Conservation (phyloP, 495 filamentous ascomycete genomes). For the Saxophila tyrrhenica region DNA sequence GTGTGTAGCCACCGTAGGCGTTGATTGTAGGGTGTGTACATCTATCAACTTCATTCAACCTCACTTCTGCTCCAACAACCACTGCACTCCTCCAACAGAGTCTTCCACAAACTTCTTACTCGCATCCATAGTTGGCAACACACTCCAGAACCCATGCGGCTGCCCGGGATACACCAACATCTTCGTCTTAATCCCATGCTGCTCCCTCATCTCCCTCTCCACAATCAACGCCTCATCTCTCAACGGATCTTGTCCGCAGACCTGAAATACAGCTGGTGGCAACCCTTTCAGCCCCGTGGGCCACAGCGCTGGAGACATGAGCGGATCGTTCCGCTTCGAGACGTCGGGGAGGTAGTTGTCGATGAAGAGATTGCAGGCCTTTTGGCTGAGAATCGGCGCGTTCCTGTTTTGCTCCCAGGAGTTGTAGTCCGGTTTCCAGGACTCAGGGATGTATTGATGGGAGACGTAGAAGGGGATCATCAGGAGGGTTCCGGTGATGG, state of each 20-base stretch:
- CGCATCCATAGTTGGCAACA: slow-evolving; percentile 20
- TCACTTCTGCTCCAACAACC: slow-evolving; percentile 19
- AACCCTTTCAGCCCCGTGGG: slow-evolving; percentile 18
- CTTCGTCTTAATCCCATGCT: slow-evolving; percentile 30
- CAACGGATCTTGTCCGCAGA: slow-evolving; percentile 29
- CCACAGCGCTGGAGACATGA: slow-evolving; percentile 12
- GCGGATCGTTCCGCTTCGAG: slow-evolving; percentile 6
- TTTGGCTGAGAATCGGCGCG: slow-evolving; percentile 16
- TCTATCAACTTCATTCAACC: no score
- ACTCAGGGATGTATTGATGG: slow-evolving; percentile 18
- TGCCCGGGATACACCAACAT: slow-evolving; percentile 35
- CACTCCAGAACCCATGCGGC: slow-evolving; percentile 33
- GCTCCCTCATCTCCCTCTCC: slow-evolving; percentile 21
- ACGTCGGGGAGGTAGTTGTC: slow-evolving; percentile 7
- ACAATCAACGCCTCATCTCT: slow-evolving; percentile 28
- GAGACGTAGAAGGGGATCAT: slow-evolving; percentile 28
- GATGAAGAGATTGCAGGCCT: slow-evolving; percentile 15
- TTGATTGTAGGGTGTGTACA: no score
- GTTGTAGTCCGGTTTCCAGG: slow-evolving; percentile 27
- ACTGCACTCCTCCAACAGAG: slow-evolving; percentile 20
- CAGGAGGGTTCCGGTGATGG: slow-evolving; percentile 36
- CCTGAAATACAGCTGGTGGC: slow-evolving; percentile 33
- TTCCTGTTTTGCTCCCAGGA: slow-evolving; percentile 33
- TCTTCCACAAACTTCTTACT: slow-evolving; percentile 20
- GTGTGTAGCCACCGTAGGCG: neutral